Base-by-base conservation (phyloP, 345 rosid genomes). In the Leavenworthia alabamica region DNA sequence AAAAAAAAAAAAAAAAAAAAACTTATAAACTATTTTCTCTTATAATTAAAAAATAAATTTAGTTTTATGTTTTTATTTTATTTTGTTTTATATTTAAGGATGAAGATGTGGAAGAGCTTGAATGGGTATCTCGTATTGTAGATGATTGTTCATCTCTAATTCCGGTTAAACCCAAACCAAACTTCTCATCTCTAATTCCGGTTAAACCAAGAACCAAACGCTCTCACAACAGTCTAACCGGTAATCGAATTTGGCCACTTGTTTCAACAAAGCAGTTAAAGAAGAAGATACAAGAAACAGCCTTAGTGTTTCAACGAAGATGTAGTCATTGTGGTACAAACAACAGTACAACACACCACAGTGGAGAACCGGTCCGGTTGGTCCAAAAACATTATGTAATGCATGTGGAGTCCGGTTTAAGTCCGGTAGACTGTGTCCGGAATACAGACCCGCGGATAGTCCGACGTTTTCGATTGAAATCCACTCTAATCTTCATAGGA, bases 331-430 rank as follows among this genome's bases (percentile, higher is more conserved):
- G 97, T 37, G 96, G 89, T 65, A 81, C 87, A 48, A 90, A 91
- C 20, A 87, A n/a, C n/a, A n/a, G n/a, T n/a, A n/a, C n/a, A n/a
- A 80, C 78, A 93, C 99, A 2, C 99, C 99, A 0, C 99, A 93
- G 50, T 93, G 99, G 99, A 78, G 99, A 68, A 92, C 96, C 12
- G 99, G 99, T 8, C 99, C 99, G n/a, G 70, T 82, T 79, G 99
- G 99, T 57, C 97, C 96, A 2, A 93, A 93, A 77, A 89, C 99
- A 2, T 95, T 93, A 5, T 87, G 99, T 85, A 93, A 93, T 61
- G 99, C 99, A 1, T 93, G 99, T 31, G 99, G 99, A 2, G 97
- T 93, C 35, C 91, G 97, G 43, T 79, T 75, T 70, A 93, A 93
- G 79, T 93, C 95, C 0, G 99, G 99, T 23, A 41, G 99, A 71